phyloP scores from a whole-genome alignment of 2,329 filamentous ascomycete species.

The Colletotrichum salicis region DNA sequence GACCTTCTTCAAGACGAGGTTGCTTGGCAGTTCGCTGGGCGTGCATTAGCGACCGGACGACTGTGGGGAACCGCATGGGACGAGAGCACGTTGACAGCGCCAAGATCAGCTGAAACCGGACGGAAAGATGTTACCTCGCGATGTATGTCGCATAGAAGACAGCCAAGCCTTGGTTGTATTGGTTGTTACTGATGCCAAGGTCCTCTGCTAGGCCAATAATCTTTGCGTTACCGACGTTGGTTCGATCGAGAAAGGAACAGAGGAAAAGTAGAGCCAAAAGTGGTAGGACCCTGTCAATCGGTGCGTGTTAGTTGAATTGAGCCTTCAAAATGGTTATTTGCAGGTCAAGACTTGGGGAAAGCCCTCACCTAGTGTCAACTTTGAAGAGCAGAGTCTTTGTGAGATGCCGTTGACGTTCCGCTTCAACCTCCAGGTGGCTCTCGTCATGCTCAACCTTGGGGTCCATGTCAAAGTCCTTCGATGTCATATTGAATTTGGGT shows the following conservation, averaged over 20 bases:
- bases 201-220: slow-evolving; percentile 71
- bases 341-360: too few relatives aligned
- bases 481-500: neutral
- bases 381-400: slow-evolving; percentile 43
- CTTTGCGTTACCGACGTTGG: slow-evolving; percentile 79
- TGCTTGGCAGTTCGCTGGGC: slow-evolving; percentile 69
- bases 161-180: slow-evolving; percentile 73
- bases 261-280: slow-evolving; percentile 73
- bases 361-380: slow-evolving; percentile 41
- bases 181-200: slow-evolving; percentile 66
- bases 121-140: slow-evolving; percentile 52
- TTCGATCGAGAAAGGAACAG: slow-evolving; percentile 73
- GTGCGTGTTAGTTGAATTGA: neutral
- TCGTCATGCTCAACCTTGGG: slow-evolving; percentile 38
- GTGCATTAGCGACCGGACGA: slow-evolving; percentile 16
- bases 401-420: slow-evolving; percentile 33
- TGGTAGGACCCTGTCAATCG: slow-evolving; percentile 63
- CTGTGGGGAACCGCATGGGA: slow-evolving; percentile 2
- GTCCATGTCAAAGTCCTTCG: slow-evolving; percentile 30
- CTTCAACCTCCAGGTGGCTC: slow-evolving; percentile 33
- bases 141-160: slow-evolving; percentile 75
- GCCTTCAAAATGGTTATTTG: neutral
- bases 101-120: neutral
- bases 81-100: neutral
- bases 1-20: slow-evolving; percentile 70